phyloP scores from a whole-genome alignment of 2,329 filamentous ascomycete species.

The Aspergillus neoniger region DNA sequence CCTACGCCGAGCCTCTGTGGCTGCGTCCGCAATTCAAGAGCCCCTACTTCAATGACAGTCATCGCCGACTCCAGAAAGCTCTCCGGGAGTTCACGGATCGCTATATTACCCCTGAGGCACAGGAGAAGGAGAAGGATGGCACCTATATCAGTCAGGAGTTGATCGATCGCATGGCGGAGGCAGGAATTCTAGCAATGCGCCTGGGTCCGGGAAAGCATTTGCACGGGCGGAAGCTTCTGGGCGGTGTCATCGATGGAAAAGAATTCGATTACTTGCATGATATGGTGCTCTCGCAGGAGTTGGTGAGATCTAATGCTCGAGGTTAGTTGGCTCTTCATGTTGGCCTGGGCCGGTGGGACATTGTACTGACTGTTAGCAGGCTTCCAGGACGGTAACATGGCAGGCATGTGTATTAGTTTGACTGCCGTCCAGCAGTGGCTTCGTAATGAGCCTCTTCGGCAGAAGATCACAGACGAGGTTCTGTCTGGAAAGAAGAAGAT shows the following conservation, averaged over 20 bases:
- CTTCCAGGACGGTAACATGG: constrained; percentile 85
- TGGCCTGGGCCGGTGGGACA: not conserved
- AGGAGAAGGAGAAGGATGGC: constrained; percentile 73
- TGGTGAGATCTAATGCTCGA: constrained; percentile 68
- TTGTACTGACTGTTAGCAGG: constrained; percentile 36
- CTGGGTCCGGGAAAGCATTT: constrained; percentile 81
- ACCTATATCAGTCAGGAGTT: constrained; percentile 68
- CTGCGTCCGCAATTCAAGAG: constrained; percentile 73
- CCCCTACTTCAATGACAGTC: constrained; percentile 78
- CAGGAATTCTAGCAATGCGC: constrained; percentile 76
- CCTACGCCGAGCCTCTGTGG: constrained; percentile 86
- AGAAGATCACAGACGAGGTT: constrained; percentile 69
- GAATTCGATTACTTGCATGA: constrained; percentile 90
- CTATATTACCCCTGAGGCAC: constrained; percentile 72
- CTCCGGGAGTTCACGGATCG: constrained; percentile 72
- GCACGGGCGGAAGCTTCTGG: constrained; percentile 68
- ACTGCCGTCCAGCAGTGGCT: constrained; percentile 80
- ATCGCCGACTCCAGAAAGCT: constrained; percentile 67
- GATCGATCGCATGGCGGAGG: constrained; percentile 75
- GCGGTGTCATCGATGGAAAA: constrained; percentile 71
- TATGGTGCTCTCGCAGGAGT: constrained; percentile 72
- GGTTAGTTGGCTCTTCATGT: constrained; percentile 37
- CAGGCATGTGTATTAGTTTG: constrained; percentile 80
- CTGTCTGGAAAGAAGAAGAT: constrained; percentile 84
- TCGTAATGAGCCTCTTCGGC: constrained; percentile 65